Percentiles rank a stretch among this genome's conserved stretches.
These are phyloP conservation scores for Ogataea zsoltii DNA, from an alignment of 805 yeast genomes.

Conservation along the genomic window DNA sequence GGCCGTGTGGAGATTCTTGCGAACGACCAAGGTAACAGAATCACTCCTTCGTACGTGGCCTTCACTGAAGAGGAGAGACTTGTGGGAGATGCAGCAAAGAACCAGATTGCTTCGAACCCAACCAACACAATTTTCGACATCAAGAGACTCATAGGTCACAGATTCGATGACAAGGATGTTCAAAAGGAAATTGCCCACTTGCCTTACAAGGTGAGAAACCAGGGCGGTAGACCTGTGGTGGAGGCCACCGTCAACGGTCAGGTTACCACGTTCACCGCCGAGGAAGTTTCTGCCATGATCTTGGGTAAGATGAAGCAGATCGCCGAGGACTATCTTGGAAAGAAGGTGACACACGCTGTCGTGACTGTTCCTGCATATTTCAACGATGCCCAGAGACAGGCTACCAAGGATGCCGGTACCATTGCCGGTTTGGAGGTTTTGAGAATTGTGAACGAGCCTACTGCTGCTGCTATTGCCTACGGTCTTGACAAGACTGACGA, in stretches of 20 bases:
- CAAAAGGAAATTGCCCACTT: conserved; percentile 80
- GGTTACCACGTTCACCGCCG: conserved; percentile 84
- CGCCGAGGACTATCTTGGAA: conserved; percentile 89
- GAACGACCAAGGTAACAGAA: conserved; percentile 98
- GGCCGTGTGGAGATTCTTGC: conserved; percentile 88
- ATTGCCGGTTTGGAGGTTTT: conserved; percentile 87
- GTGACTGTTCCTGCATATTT: conserved; percentile 93
- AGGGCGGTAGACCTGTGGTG: conserved; percentile 83
- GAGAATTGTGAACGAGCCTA: conserved; percentile 91
- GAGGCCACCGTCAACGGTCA: conserved; percentile 90
- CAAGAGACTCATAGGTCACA: conserved; percentile 89
- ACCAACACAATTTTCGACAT: conserved; percentile 92
- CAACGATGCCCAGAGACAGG: conserved; percentile 93
- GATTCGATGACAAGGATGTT: conserved; percentile 77
- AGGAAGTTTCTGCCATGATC: conserved; percentile 93
- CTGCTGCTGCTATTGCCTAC: conserved; percentile 97
- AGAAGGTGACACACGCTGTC: conserved; percentile 82
- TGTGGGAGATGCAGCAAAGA: conserved; percentile 97
- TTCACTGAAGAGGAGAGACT: conserved; percentile 94
- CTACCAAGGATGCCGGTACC: conserved; percentile 90
- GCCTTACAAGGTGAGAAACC: conserved; percentile 80
- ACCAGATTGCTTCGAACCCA: conserved; percentile 98
- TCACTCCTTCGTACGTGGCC: conserved; percentile 95
- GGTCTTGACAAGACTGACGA: conserved; percentile 82
- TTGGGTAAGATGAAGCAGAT: conserved; percentile 88